Evolutionary conservation across 73 alveolate genomes (phyloP), one percentile per base, ranked within the genome.

Genomic region (Urostyla sp.): DNA sequence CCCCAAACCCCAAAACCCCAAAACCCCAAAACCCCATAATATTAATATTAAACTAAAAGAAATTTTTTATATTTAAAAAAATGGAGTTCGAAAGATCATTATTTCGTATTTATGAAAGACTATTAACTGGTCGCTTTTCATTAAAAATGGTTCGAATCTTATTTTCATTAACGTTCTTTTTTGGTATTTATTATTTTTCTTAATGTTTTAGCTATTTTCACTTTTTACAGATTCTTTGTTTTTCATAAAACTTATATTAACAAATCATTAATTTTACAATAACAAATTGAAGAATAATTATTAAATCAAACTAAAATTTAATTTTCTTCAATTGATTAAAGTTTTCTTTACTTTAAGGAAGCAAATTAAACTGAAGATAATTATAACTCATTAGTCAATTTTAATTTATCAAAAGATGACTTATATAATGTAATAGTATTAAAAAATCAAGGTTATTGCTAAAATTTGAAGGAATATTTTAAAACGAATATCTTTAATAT

Each of bases 21-120:
- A n/a, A n/a, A n/a, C n/a, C n/a, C n/a, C n/a, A n/a, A n/a, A n/a
- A n/a, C n/a, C n/a, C n/a, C n/a, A n/a, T n/a, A n/a, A n/a, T n/a
- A n/a, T n/a, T n/a, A n/a, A n/a, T n/a, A n/a, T n/a, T n/a, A n/a
- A n/a, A n/a, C n/a, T n/a, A n/a, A n/a, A n/a, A n/a, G n/a, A n/a
- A n/a, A n/a, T n/a, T n/a, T n/a, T n/a, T n/a, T n/a, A n/a, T n/a
- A n/a, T n/a, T n/a, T n/a, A n/a, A n/a, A n/a, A 40, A 63, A 63
- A 73, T 73, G 85, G 85, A 73, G 40, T 73, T 30, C 51, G 85
- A 73, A 35, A 49, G 85, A 23, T 51, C 72, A 26, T 11, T 73
- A 1, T 73, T 50, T 36, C 30, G 85, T 27, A 52, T 73, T 31
- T 74, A 73, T 49, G 74, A 73, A 53, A 73, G 57, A 73, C 24